Conservation (phyloP, 192 early-diverging fungal genomes). For the Coemansia sp. region DNA sequence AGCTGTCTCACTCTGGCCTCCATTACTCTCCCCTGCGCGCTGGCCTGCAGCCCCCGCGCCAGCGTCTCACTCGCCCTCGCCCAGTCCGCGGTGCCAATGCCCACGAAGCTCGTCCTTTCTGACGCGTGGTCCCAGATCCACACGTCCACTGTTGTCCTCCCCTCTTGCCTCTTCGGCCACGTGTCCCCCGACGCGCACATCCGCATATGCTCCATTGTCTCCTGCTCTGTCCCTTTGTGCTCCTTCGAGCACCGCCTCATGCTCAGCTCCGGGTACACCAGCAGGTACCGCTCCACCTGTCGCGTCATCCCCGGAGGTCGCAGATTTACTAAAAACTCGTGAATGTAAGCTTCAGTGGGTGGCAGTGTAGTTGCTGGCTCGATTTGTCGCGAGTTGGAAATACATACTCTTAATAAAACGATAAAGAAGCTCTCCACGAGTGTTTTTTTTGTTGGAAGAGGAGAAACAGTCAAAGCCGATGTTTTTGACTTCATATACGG, state of each 20-base stretch:
- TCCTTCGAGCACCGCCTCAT: background rate
- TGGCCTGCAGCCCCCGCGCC: background rate
- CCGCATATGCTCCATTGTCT: background rate
- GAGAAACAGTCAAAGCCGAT: no score
- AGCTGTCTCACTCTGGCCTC: no score
- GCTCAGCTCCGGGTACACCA: background rate
- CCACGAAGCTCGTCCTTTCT: background rate
- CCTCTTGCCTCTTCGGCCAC: background rate
- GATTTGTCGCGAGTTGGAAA: no score
- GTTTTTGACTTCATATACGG: no score
- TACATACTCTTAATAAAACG: no score
- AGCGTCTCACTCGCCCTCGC: background rate
- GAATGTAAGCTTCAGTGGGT: no score
- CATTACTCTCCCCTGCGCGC: background rate
- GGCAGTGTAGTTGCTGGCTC: no score
- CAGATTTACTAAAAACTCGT: no score
- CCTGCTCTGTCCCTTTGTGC: background rate
- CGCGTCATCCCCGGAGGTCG: conserved; percentile 1
- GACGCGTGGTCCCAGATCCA: background rate
- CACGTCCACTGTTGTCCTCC: background rate
- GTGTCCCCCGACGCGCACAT: background rate
- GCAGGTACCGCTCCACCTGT: background rate
- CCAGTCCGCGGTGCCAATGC: background rate
- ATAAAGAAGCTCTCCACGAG: no score
- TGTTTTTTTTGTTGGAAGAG: no score